Evolutionary conservation across 768 basidiomycete genomes (phyloP).

Genomic region (Kwoniella pini): DNA sequence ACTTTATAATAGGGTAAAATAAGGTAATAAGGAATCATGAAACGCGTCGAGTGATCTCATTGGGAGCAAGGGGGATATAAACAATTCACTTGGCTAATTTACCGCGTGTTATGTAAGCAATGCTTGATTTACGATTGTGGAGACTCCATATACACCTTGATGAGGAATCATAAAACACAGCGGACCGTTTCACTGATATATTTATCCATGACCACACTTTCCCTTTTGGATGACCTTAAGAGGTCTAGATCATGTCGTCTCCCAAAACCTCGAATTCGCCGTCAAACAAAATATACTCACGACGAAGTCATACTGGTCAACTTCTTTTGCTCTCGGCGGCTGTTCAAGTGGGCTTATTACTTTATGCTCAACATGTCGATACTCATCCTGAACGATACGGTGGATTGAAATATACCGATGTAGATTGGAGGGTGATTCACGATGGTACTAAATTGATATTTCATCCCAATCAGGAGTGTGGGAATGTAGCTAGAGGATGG

Average conservation of each 20-base stretch:
- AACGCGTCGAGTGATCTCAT: conserved; percentile 1
- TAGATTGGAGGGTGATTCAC: conserved; percentile 93
- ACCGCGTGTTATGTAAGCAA: not conserved
- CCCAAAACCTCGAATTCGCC: not conserved
- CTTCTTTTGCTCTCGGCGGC: conserved; percentile 18
- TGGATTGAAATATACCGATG: conserved; percentile 87
- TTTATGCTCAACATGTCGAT: conserved; percentile 48
- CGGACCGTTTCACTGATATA: no score
- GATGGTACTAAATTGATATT: conserved; percentile 74
- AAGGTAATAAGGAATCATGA: no score
- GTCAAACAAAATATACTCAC: no score
- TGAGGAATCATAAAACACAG: no score
- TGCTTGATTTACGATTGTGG: not conserved
- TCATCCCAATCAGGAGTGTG: conserved; percentile 7
- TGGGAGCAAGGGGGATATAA: not conserved
- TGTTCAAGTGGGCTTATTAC: conserved; percentile 30
- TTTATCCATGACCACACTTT: no score
- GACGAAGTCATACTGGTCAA: not conserved
- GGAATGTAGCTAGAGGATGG: conserved; percentile 59
- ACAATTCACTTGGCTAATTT: not conserved
- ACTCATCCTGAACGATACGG: conserved; percentile 43
- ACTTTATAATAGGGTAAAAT: conserved; percentile 1
- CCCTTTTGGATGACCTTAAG: no score
- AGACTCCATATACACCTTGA: not conserved
- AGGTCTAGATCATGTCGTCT: not conserved